Percentiles rank a stretch among this genome's conserved stretches.
phyloP scores from a whole-genome alignment of 169 alveolate genomes.

The Eimeria acervulina region DNA sequence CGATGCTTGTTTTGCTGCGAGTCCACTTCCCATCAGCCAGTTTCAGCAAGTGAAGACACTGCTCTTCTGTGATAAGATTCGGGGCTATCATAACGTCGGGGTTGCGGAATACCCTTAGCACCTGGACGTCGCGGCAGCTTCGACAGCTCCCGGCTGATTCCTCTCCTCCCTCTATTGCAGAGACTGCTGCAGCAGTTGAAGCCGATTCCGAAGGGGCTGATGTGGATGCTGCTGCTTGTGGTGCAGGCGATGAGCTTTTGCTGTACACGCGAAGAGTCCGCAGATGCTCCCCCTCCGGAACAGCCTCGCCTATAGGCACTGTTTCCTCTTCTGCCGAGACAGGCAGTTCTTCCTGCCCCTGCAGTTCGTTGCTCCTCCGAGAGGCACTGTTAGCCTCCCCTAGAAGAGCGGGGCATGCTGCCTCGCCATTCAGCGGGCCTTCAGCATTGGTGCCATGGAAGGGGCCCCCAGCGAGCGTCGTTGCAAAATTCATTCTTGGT shows the following conservation, averaged over 20 bases:
- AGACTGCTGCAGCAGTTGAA: background rate
- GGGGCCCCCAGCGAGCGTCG: no score
- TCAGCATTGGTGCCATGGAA: no score
- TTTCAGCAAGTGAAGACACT: constrained; percentile 50
- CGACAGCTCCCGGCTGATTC: background rate
- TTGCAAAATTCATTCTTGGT: no score
- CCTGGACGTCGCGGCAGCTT: constrained; percentile 62
- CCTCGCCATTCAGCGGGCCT: no score
- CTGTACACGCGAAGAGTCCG: background rate
- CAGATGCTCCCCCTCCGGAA: no score
- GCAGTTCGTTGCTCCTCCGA: no score
- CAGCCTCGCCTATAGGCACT: no score
- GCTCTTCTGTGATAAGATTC: constrained; percentile 31
- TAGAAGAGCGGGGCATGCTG: no score
- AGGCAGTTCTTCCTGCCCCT: no score
- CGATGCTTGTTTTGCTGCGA: constrained; percentile 78
- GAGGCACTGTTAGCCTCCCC: no score
- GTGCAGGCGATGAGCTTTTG: background rate
- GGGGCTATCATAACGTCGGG: constrained; percentile 78
- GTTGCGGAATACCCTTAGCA: constrained; percentile 58
- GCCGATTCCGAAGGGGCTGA: background rate
- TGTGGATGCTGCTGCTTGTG: constrained; percentile 5
- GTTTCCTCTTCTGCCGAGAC: no score
- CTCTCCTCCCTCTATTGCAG: background rate
- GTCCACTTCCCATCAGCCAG: constrained; percentile 73